These are phyloP conservation scores for Fusarium sp. DNA, from an alignment of 2,329 filamentous ascomycete species.

Conservation along the genomic window DNA sequence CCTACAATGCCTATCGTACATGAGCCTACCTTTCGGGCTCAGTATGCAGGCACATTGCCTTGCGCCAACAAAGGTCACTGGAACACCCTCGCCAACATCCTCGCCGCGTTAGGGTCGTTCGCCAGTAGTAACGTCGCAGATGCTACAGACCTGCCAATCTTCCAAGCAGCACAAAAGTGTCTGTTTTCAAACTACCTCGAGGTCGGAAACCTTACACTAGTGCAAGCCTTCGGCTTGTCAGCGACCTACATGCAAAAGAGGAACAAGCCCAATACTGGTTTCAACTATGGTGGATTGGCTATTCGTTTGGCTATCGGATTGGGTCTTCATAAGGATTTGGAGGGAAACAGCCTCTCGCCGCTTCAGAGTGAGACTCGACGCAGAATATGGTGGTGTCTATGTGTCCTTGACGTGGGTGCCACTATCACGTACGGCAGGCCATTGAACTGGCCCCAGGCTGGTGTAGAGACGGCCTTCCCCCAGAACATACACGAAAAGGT, in stretches of 20 bases:
- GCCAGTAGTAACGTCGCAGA: constrained; percentile 19
- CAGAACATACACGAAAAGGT: constrained; percentile 33
- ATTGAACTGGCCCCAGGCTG: constrained; percentile 31
- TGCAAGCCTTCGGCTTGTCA: constrained; percentile 26
- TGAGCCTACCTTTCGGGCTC: constrained; percentile 35
- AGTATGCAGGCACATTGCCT: constrained; percentile 21
- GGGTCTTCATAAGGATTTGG: constrained; percentile 33
- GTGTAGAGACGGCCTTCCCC: constrained; percentile 31
- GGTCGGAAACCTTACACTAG: constrained; percentile 28
- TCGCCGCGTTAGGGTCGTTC: constrained; percentile 28
- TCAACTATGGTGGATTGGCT: constrained; percentile 30
- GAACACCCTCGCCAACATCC: constrained; percentile 25
- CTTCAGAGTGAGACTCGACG: constrained; percentile 32
- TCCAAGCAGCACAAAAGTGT: constrained; percentile 28
- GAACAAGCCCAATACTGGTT: constrained; percentile 32
- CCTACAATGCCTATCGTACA: constrained; percentile 30
- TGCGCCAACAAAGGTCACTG: constrained; percentile 30
- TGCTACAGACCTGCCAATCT: constrained; percentile 21
- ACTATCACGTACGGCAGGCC: constrained; percentile 33
- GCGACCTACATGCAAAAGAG: constrained; percentile 33
- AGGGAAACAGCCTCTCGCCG: constrained; percentile 6
- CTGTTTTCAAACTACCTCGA: constrained; percentile 35
- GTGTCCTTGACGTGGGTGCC: constrained; percentile 28
- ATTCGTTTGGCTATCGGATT: constrained; percentile 20
- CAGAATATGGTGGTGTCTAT: constrained; percentile 35